Conservation (phyloP, 208 protist species). For the Phytomonas francai region DNA sequence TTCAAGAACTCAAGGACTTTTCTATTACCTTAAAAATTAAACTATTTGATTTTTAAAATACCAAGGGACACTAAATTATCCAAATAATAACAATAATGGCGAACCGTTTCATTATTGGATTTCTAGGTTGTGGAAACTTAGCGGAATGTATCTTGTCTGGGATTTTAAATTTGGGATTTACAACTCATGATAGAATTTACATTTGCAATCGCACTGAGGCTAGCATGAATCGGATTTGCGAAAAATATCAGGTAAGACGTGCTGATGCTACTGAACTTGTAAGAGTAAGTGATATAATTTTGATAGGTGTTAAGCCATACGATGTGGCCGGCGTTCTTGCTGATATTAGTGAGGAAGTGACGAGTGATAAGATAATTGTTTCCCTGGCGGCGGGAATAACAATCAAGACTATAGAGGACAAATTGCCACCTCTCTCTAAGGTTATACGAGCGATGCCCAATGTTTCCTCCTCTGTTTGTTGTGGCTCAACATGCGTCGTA, state of each 20-base stretch:
- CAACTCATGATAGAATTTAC: conserved; percentile 41
- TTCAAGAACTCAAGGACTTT: background rate
- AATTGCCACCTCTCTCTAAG: conserved; percentile 33
- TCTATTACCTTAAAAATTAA: background rate
- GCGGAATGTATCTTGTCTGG: conserved; percentile 82
- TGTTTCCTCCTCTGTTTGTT: conserved; percentile 72
- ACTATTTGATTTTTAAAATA: background rate
- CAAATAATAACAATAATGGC: conserved; percentile 12
- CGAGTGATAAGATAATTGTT: conserved; percentile 67
- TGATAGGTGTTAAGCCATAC: conserved; percentile 93
- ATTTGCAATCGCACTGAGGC: conserved; percentile 57
- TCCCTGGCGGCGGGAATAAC: conserved; percentile 90
- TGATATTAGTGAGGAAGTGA: conserved; percentile 30
- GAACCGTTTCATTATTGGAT: conserved; percentile 49
- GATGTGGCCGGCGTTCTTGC: conserved; percentile 53
- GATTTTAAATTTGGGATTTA: conserved; percentile 26
- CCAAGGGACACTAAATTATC: conserved; percentile 18
- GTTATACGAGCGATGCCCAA: conserved; percentile 96
- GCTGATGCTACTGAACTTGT: conserved; percentile 49
- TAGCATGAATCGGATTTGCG: conserved; percentile 31
- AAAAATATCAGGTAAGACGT: conserved; percentile 38
- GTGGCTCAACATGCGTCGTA: conserved; percentile 61
- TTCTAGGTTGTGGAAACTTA: conserved; percentile 94
- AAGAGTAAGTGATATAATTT: conserved; percentile 59
- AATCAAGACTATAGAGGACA: conserved; percentile 57